Percentiles rank a stretch among this genome's conserved stretches.
These are phyloP conservation scores for Linnemannia elongata DNA, from an alignment of 192 early-diverging fungal species.

Conservation along the genomic window DNA sequence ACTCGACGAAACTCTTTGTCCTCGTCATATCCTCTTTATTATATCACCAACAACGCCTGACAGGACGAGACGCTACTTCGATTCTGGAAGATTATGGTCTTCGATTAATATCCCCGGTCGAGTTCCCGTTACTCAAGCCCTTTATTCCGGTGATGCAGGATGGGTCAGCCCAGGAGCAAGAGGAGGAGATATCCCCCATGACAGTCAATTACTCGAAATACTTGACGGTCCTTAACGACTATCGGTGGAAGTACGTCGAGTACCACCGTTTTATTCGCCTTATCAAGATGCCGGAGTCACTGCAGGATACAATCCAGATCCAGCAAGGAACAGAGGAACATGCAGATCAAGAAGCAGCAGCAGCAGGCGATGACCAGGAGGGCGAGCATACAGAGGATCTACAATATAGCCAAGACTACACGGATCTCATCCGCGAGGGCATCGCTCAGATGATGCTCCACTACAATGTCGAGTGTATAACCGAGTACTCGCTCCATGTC, in stretches of 20 bases:
- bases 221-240: not conserved
- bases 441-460: conserved; percentile 1
- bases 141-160: not conserved
- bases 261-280: not conserved
- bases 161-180: not conserved
- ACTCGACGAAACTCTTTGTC: not conserved
- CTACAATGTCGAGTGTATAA: not conserved
- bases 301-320: not conserved
- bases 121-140: not conserved
- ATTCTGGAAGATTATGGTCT: conserved; percentile 3
- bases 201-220: conserved; percentile 3
- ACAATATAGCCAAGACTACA: not conserved
- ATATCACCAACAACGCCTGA: not conserved
- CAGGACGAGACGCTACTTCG: not conserved
- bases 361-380: too few species aligned
- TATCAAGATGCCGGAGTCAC: not conserved
- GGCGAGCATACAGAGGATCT: not conserved
- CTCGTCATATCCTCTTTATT: conserved; percentile 3
- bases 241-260: not conserved
- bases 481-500: not conserved
- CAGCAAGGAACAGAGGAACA: not conserved
- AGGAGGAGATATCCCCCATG: not conserved
- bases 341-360: not conserved
- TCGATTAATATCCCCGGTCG: not conserved
- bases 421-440: not conserved